A percentile compares a stretch with the other conserved stretches of the same genome.
Conservation (phyloP, 139 green algal genomes). For the Closterium sp. region DNA sequence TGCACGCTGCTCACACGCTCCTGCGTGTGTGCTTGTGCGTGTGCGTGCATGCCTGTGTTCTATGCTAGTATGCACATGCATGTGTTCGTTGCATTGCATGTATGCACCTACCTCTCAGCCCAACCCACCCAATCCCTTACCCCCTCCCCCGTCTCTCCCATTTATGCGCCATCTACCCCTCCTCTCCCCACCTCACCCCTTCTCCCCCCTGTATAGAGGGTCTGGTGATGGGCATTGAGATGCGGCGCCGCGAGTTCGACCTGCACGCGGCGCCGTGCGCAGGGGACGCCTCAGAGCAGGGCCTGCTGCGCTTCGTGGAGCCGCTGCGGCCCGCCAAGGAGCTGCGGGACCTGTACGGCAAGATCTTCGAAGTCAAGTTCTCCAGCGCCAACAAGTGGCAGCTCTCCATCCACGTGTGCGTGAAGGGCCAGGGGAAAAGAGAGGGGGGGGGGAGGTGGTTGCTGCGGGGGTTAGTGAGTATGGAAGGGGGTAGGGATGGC, state of each 20-base stretch:
- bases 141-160: neutral
- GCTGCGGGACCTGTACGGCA: constrained; percentile 61
- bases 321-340: constrained; percentile 59
- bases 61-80: too few species aligned
- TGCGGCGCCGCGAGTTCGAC: constrained; percentile 70
- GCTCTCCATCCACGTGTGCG: constrained; percentile 63
- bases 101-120: neutral
- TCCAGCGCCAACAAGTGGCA: constrained; percentile 89
- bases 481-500: constrained; percentile 12
- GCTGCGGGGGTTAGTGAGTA: too few species aligned
- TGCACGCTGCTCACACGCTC: too few species aligned
- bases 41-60: too few species aligned
- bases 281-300: constrained; percentile 74
- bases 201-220: neutral
- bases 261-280: constrained; percentile 62
- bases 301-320: constrained; percentile 72
- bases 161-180: too few species aligned
- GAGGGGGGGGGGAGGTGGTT: too few species aligned
- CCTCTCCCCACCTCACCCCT: too few species aligned
- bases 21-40: too few species aligned
- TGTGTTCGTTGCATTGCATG: neutral
- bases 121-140: neutral
- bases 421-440: too few species aligned
- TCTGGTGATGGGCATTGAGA: constrained; percentile 45
- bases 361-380: constrained; percentile 86